Evolutionary conservation across 805 yeast species (phyloP).

Genomic region (Clavispora vitiphila): DNA sequence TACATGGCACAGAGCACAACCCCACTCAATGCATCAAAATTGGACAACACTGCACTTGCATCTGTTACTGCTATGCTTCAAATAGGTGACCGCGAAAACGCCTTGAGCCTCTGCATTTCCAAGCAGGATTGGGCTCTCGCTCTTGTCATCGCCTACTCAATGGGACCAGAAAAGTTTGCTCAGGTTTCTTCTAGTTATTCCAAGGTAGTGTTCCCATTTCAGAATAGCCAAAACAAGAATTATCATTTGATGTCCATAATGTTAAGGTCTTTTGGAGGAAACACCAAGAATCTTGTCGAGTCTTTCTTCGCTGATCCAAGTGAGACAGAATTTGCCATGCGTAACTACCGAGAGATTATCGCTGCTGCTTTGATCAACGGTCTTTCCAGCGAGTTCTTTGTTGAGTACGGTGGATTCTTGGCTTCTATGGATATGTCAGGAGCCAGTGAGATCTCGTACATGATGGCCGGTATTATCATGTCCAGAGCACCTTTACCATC

Average conservation of each 20-base stretch:
- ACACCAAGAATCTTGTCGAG: constrained; percentile 47
- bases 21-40: constrained; percentile 32
- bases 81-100: constrained; percentile 62
- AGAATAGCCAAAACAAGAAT: constrained; percentile 33
- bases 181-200: constrained; percentile 55
- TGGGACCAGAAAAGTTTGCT: constrained; percentile 58
- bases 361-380: constrained; percentile 34
- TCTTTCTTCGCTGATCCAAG: constrained; percentile 39
- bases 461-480: constrained; percentile 45
- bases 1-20: constrained; percentile 2
- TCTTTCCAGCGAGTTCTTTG: constrained; percentile 36
- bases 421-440: constrained; percentile 21
- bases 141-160: constrained; percentile 59
- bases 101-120: constrained; percentile 56
- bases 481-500: constrained; percentile 21
- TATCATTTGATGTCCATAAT: constrained; percentile 48
- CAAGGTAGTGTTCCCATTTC: constrained; percentile 40
- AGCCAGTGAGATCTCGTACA: constrained; percentile 42
- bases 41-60: constrained; percentile 35
- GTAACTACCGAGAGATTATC: constrained; percentile 48
- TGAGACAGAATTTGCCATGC: constrained; percentile 45
- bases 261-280: constrained; percentile 63
- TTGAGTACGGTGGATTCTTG: constrained; percentile 49
- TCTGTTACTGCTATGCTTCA: constrained; percentile 39
- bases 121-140: constrained; percentile 77